Evolutionary conservation across 768 basidiomycete species (phyloP).

Genomic region (Tylopilus cervinicoccineus): DNA sequence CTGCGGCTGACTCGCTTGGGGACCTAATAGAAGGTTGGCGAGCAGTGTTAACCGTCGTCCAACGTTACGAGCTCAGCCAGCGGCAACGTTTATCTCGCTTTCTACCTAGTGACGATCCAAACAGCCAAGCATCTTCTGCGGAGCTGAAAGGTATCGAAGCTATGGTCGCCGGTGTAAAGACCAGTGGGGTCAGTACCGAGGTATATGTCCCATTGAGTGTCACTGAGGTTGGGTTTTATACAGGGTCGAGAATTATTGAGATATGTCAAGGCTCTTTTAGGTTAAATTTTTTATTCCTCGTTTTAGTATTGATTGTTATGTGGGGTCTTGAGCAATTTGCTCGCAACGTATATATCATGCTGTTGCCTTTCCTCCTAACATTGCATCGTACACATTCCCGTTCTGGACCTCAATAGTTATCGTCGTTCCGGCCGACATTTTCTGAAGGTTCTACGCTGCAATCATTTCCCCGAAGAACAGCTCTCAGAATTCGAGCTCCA

Average conservation of each 20-base stretch:
- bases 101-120: constrained; percentile 8
- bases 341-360: neutral
- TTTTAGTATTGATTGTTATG: neutral
- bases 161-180: constrained; percentile 78
- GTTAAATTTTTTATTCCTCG: constrained; percentile 42
- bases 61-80: constrained; percentile 62
- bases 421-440: neutral
- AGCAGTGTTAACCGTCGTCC: constrained; percentile 65
- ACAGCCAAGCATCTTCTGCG: constrained; percentile 32
- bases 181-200: constrained; percentile 54
- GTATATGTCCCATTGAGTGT: constrained; percentile 6
- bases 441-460: neutral
- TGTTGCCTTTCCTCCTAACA: neutral
- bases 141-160: constrained; percentile 54
- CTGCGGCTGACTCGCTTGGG: constrained; percentile 21
- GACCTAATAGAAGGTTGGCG: constrained; percentile 68
- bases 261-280: constrained; percentile 67
- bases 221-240: constrained; percentile 5
- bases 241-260: constrained; percentile 68
- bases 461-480: too few relatives aligned
- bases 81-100: constrained; percentile 42
- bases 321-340: neutral
- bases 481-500: neutral
- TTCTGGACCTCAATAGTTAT: too few relatives aligned
- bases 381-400: too few relatives aligned